A percentile compares a stretch with the other conserved stretches of the same genome.
Evolutionary conservation across 139 green algal species (phyloP).

Genomic region (Monoraphidium neglectum): DNA sequence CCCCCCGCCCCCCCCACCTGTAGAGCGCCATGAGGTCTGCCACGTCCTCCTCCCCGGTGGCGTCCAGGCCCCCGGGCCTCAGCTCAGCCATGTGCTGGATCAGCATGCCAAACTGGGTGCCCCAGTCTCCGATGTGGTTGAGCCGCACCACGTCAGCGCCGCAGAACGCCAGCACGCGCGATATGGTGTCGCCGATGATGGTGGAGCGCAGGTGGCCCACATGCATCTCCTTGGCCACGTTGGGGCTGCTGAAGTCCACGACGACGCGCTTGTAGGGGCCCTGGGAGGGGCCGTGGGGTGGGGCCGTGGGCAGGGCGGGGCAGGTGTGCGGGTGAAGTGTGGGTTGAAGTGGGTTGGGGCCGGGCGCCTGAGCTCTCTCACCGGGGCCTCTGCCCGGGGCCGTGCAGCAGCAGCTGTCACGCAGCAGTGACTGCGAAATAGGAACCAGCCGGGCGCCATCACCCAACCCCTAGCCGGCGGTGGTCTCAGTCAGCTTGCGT

Average conservation of each 20-base stretch:
- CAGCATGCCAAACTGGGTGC: slow-evolving; percentile 99
- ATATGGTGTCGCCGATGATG: slow-evolving; percentile 89
- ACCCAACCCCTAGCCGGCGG: too few species aligned
- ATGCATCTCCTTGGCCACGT: slow-evolving; percentile 99
- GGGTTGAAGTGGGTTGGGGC: slow-evolving; percentile 27
- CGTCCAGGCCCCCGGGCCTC: slow-evolving; percentile 60
- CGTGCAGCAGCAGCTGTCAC: too few species aligned
- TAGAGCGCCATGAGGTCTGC: slow-evolving; percentile 73
- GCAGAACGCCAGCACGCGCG: slow-evolving; percentile 84
- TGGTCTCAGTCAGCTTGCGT: too few species aligned
- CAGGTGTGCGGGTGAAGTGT: slow-evolving; percentile 33
- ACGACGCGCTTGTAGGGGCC: slow-evolving; percentile 60
- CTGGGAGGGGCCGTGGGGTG: not conserved
- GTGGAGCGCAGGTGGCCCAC: slow-evolving; percentile 97
- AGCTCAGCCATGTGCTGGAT: slow-evolving; percentile 88
- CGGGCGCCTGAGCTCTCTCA: slow-evolving; percentile 31
- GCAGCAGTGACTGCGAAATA: too few species aligned
- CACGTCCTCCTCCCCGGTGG: slow-evolving; percentile 71
- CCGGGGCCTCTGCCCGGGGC: too few species aligned
- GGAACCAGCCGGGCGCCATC: too few species aligned
- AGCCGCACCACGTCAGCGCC: slow-evolving; percentile 87
- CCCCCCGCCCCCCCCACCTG: slow-evolving; percentile 45
- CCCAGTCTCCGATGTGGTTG: slow-evolving; percentile 99
- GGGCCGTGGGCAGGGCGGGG: not conserved
- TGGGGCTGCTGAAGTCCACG: slow-evolving; percentile 97